Percentiles rank a stretch among this genome's conserved stretches.
These are phyloP conservation scores for Hyphopichia pseudoburtonii DNA, from an alignment of 1,139 yeast genomes.

Conservation along the genomic window DNA sequence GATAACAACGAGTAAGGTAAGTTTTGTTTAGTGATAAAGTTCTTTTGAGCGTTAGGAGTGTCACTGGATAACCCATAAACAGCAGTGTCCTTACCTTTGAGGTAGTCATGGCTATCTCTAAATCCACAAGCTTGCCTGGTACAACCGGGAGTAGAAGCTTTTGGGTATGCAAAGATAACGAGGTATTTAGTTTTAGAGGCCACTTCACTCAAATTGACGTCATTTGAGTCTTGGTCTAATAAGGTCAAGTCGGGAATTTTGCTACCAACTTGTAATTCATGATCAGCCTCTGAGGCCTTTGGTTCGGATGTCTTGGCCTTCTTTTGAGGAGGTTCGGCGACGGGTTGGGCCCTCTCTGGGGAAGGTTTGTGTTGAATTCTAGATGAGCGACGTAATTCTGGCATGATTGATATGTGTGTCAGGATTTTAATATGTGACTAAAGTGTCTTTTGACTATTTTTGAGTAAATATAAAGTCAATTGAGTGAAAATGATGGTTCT, in stretches of 20 bases:
- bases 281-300: constrained; percentile 5
- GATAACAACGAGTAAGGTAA: constrained; percentile 73
- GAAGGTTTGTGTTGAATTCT: constrained; percentile 34
- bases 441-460: no score
- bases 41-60: constrained; percentile 69
- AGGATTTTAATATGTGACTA: no score
- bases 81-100: constrained; percentile 49
- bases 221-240: constrained; percentile 65
- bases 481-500: no score
- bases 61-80: constrained; percentile 77
- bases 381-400: constrained; percentile 55
- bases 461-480: no score
- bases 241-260: constrained; percentile 64
- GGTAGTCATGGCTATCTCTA: constrained; percentile 60
- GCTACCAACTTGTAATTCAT: constrained; percentile 61
- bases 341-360: constrained; percentile 16
- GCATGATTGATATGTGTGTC: no score
- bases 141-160: constrained; percentile 94
- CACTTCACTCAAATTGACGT: constrained; percentile 49
- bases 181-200: constrained; percentile 51
- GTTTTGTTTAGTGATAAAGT: constrained; percentile 68
- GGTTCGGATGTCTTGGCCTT: constrained; percentile 17
- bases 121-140: constrained; percentile 92
- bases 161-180: constrained; percentile 80
- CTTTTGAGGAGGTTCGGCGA: constrained; percentile 20